Conservation (phyloP, 345 rosid species). For the Aquilaria malaccensis region DNA sequence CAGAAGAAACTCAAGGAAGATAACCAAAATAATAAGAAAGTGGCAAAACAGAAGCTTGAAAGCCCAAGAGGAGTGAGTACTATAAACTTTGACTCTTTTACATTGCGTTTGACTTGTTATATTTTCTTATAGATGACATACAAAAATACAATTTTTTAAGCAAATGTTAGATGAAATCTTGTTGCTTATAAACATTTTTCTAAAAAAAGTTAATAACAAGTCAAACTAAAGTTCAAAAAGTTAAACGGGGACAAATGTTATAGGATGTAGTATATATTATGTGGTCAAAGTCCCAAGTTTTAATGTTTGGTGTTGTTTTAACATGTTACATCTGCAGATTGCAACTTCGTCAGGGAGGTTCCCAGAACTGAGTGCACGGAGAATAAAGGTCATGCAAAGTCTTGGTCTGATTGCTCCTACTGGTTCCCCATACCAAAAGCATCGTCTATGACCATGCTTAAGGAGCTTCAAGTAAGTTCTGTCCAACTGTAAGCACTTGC, state of each 20-base stretch:
- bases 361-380: slow-evolving; percentile 31
- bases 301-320: no score
- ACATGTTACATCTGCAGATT: slow-evolving; percentile 15
- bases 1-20: slow-evolving; percentile 5
- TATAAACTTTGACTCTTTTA: no score
- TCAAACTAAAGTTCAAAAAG: no score
- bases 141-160: no score
- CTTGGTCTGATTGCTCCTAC: slow-evolving; percentile 51
- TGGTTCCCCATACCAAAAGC: slow-evolving; percentile 48
- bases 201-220: no score
- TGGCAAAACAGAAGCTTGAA: slow-evolving; percentile 8
- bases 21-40: slow-evolving; percentile 15
- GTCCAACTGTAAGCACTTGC: neutral
- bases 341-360: slow-evolving; percentile 12
- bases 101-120: no score
- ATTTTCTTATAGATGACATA: no score
- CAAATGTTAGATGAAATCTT: no score
- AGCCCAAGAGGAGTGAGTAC: slow-evolving; percentile 16
- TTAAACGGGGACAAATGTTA: no score
- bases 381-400: slow-evolving; percentile 50
- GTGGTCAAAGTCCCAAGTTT: no score
- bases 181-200: no score
- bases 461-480: neutral
- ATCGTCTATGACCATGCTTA: slow-evolving; percentile 3
- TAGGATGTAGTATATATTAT: no score